Conservation (phyloP, 129 eudicot genomes). For the Sambucus nigra region DNA sequence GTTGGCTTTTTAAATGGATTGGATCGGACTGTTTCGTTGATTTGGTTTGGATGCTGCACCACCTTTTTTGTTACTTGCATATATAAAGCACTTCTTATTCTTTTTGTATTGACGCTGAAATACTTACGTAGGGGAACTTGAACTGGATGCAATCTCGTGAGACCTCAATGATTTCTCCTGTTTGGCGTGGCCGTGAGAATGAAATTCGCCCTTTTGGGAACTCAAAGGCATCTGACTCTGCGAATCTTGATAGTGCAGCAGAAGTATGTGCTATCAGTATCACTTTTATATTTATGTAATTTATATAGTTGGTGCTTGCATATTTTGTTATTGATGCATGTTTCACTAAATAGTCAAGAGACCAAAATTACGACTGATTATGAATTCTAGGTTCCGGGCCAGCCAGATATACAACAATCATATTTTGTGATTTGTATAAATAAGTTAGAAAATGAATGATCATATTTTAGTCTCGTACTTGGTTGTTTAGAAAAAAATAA, state of each 20-base stretch:
- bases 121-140: slow-evolving; percentile 67
- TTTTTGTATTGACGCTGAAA: slow-evolving; percentile 15
- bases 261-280: slow-evolving; percentile 46
- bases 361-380: no score
- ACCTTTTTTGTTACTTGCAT: slow-evolving; percentile 5
- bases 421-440: no score
- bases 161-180: slow-evolving; percentile 73
- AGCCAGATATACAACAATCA: no score
- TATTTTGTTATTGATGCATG: no score
- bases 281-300: neutral
- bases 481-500: no score
- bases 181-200: slow-evolving; percentile 96
- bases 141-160: slow-evolving; percentile 99
- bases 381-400: no score
- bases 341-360: no score
- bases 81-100: neutral
- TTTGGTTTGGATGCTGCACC: no score
- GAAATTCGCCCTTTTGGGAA: slow-evolving; percentile 98
- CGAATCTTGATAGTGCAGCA: slow-evolving; percentile 97
- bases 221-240: slow-evolving; percentile 87
- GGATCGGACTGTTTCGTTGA: no score
- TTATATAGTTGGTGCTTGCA: neutral
- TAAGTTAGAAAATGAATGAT: no score
- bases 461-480: no score
- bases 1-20: no score